A percentile compares a stretch with the other conserved stretches of the same genome.
Conservation (phyloP, 2,329 filamentous ascomycete genomes). For the Zymoseptoria ardabiliae region DNA sequence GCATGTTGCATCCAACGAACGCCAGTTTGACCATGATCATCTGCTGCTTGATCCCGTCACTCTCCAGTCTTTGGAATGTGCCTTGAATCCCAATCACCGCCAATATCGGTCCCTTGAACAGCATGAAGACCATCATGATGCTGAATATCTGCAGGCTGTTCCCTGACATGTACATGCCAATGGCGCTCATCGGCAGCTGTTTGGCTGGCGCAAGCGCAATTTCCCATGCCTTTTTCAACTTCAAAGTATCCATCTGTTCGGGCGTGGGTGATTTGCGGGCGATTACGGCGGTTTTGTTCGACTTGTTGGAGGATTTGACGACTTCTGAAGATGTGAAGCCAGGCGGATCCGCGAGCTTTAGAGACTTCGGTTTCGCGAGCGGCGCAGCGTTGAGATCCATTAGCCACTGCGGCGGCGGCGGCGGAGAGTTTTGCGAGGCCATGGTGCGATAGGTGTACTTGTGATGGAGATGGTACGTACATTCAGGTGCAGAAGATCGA, state of each 20-base stretch:
- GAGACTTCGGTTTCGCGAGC: constrained; percentile 56
- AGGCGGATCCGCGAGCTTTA: constrained; percentile 72
- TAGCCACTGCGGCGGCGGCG: constrained; percentile 70
- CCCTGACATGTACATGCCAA: constrained; percentile 99
- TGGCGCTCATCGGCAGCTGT: constrained; percentile 91
- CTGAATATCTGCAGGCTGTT: constrained; percentile 98
- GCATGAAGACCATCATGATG: constrained; percentile 99
- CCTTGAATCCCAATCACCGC: constrained; percentile 75
- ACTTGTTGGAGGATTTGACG: constrained; percentile 14
- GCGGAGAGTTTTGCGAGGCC: constrained; percentile 19
- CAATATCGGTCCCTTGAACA: constrained; percentile 91
- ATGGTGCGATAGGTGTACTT: background rate
- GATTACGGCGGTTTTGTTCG: constrained; percentile 23
- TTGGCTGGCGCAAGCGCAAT: constrained; percentile 89
- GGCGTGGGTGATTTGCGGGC: constrained; percentile 60
- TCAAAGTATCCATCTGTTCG: constrained; percentile 88
- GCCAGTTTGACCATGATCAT: constrained; percentile 78
- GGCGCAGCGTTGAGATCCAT: constrained; percentile 68
- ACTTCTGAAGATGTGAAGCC: constrained; percentile 58
- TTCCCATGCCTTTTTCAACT: constrained; percentile 99
- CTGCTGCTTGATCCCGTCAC: constrained; percentile 63
- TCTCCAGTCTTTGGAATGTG: constrained; percentile 88
- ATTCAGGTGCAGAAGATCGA: background rate
- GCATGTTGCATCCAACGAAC: constrained; percentile 78
- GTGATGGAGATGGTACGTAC: background rate